Percentiles rank a stretch among this genome's conserved stretches.
Conservation (phyloP, 192 early-diverging fungal species). For the Phycomyces nitens region DNA sequence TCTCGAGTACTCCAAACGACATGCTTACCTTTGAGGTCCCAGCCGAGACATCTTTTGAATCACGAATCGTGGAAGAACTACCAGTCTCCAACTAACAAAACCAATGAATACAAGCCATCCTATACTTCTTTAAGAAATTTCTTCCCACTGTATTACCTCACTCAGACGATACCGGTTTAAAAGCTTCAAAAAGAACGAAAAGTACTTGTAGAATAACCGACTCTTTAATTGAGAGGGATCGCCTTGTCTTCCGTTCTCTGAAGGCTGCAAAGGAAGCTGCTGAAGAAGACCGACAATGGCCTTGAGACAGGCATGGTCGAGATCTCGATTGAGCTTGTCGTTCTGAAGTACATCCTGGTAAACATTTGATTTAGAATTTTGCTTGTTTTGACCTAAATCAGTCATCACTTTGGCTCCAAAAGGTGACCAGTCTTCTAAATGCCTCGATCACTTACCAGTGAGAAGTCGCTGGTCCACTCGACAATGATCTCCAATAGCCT, state of each 20-base stretch:
- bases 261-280: conserved; percentile 66
- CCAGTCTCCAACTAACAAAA: too few relatives aligned
- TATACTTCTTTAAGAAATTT: too few relatives aligned
- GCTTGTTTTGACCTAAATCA: too few relatives aligned
- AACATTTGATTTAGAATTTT: too few relatives aligned
- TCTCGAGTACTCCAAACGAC: too few relatives aligned
- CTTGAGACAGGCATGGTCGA: conserved; percentile 73
- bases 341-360: conserved; percentile 31
- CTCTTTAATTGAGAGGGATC: conserved; percentile 55
- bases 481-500: conserved; percentile 61
- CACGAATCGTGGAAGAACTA: too few relatives aligned
- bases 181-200: conserved; percentile 71
- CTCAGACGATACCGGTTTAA: conserved; percentile 53
- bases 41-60: too few relatives aligned
- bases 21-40: too few relatives aligned
- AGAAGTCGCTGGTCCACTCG: conserved; percentile 71
- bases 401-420: conserved; percentile 17
- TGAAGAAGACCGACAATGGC: conserved; percentile 62
- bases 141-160: conserved; percentile 38
- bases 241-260: conserved; percentile 44
- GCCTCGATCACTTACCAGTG: conserved; percentile 48
- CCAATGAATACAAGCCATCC: too few relatives aligned
- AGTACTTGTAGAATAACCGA: conserved; percentile 66
- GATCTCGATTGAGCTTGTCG: conserved; percentile 64
- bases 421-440: too few relatives aligned